Percentiles rank a stretch among this genome's conserved stretches.
Evolutionary conservation across 768 basidiomycete genomes (phyloP).

Genomic region (Tephrocybe sp.): DNA sequence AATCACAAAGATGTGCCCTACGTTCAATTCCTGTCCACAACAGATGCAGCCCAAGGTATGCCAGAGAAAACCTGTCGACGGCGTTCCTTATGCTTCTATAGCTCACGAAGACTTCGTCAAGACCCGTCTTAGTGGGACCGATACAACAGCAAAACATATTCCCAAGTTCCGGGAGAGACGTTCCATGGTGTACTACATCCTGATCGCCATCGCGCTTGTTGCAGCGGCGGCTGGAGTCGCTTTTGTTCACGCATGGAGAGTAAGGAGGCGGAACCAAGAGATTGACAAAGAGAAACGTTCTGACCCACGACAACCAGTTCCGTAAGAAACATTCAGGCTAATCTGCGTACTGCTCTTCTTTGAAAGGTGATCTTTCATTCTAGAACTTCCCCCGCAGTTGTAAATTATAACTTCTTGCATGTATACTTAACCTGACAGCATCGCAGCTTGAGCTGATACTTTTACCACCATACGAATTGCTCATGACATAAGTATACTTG

Average conservation of each 20-base stretch:
- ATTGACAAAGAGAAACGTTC: background rate
- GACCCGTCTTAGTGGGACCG: conserved; percentile 30
- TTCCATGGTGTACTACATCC: conserved; percentile 20
- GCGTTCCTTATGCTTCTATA: conserved; percentile 6
- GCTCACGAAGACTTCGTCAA: conserved; percentile 39
- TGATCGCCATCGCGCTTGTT: conserved; percentile 16
- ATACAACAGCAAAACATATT: conserved; percentile 23
- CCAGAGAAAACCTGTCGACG: conserved; percentile 12
- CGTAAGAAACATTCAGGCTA: too few relatives aligned
- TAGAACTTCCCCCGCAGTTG: too few relatives aligned
- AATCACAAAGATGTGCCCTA: conserved; percentile 45
- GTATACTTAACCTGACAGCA: too few relatives aligned
- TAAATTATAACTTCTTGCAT: too few relatives aligned
- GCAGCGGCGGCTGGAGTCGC: conserved; percentile 7
- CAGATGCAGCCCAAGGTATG: conserved; percentile 43
- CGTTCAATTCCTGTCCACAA: conserved; percentile 62
- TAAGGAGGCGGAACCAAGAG: background rate
- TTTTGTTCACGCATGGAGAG: conserved; percentile 14
- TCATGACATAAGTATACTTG: too few relatives aligned
- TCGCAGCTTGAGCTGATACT: too few relatives aligned
- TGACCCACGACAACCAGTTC: background rate
- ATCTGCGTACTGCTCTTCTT: too few relatives aligned
- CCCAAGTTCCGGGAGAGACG: conserved; percentile 2
- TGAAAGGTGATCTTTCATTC: too few relatives aligned
- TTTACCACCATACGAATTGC: too few relatives aligned